Evolutionary conservation across 164 flowering plant genomes (phyloP).

Genomic region (Warburgia ugandensis): DNA sequence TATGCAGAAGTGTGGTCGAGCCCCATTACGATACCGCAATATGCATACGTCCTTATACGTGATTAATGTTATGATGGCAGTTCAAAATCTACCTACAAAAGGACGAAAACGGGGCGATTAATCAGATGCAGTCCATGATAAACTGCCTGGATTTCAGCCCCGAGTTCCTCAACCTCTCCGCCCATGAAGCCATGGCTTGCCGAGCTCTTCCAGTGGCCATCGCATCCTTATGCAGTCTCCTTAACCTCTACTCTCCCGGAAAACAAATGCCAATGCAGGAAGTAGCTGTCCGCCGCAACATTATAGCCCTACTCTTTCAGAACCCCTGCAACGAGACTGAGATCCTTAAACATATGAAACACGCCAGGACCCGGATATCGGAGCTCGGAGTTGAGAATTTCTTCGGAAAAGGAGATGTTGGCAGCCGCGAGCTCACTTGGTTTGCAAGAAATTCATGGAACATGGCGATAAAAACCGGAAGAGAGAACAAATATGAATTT

Average conservation of each 20-base stretch:
- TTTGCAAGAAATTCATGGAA: slow-evolving; percentile 82
- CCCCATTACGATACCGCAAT: too few species aligned
- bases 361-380: slow-evolving; percentile 35
- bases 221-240: slow-evolving; percentile 55
- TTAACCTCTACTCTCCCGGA: slow-evolving; percentile 50
- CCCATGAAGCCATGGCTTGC: slow-evolving; percentile 91
- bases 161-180: slow-evolving; percentile 78
- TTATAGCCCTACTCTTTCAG: slow-evolving; percentile 50
- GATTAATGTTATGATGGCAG: slow-evolving; percentile 29
- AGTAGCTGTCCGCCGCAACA: slow-evolving; percentile 60
- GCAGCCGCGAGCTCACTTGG: slow-evolving; percentile 78
- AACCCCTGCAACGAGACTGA: slow-evolving; percentile 43
- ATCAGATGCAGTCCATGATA: slow-evolving; percentile 67
- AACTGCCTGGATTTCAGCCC: slow-evolving; percentile 79
- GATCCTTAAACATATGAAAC: slow-evolving; percentile 44
- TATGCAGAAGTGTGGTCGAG: too few species aligned
- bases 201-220: slow-evolving; percentile 70
- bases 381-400: slow-evolving; percentile 59
- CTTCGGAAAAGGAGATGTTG: slow-evolving; percentile 76
- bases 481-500: slow-evolving; percentile 40
- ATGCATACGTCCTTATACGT: background rate
- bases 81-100: slow-evolving; percentile 78
- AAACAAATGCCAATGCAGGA: slow-evolving; percentile 63
- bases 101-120: slow-evolving; percentile 43
- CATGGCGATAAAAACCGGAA: slow-evolving; percentile 56